Conservation (phyloP, 805 yeast genomes). For the Candida germanica region DNA sequence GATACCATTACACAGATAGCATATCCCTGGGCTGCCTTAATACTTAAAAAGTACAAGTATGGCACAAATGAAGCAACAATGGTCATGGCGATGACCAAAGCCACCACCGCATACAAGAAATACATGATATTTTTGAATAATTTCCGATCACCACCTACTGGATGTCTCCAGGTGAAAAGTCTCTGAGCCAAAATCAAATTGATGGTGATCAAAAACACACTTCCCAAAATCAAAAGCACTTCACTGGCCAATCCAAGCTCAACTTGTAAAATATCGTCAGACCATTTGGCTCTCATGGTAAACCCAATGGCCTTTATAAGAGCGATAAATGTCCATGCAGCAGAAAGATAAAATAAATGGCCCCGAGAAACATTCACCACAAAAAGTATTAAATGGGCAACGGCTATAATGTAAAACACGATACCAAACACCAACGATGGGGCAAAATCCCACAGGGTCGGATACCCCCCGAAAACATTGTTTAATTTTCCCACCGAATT, state of each 20-base stretch:
- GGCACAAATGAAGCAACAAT: constrained; percentile 63
- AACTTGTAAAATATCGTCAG: constrained; percentile 42
- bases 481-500: constrained; percentile 41
- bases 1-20: constrained; percentile 28
- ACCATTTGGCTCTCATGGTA: constrained; percentile 57
- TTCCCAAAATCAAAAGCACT: constrained; percentile 54
- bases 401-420: constrained; percentile 43
- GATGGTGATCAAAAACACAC: constrained; percentile 52
- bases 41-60: constrained; percentile 51
- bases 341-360: constrained; percentile 55
- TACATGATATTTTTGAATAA: constrained; percentile 51
- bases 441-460: constrained; percentile 48
- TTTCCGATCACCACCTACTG: constrained; percentile 56
- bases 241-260: constrained; percentile 54
- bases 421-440: constrained; percentile 58
- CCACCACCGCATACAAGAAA: constrained; percentile 48
- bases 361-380: constrained; percentile 49
- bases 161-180: constrained; percentile 74
- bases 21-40: constrained; percentile 19
- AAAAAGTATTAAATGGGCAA: constrained; percentile 49
- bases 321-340: constrained; percentile 52
- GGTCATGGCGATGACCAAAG: constrained; percentile 58
- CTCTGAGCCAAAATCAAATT: constrained; percentile 68
- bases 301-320: constrained; percentile 55
- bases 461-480: constrained; percentile 64